A percentile compares a stretch with the other conserved stretches of the same genome.
Evolutionary conservation across 192 early-diverging fungal species (phyloP).

Genomic region (Umbelopsis vinacea): DNA sequence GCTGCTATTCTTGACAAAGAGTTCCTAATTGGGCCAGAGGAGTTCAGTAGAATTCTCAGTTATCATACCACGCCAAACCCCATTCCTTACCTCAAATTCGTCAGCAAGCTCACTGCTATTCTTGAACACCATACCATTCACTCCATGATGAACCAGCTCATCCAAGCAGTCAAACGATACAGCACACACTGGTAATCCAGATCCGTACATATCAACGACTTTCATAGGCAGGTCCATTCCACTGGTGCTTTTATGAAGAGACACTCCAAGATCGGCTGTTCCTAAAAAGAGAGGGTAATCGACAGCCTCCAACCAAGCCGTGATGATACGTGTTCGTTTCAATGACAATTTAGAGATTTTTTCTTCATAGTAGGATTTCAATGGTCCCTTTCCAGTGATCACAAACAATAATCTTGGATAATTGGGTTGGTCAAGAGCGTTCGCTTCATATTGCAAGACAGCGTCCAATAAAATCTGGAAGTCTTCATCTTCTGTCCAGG

Average conservation of each 20-base stretch:
- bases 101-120: slow-evolving; percentile 58
- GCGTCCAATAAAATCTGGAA: slow-evolving; percentile 83
- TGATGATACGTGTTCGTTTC: slow-evolving; percentile 65
- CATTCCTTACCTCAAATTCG: slow-evolving; percentile 63
- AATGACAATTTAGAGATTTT: slow-evolving; percentile 59
- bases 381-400: slow-evolving; percentile 93
- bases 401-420: slow-evolving; percentile 74
- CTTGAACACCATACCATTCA: slow-evolving; percentile 74
- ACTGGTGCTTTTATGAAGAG: slow-evolving; percentile 91
- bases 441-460: slow-evolving; percentile 57
- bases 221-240: slow-evolving; percentile 99
- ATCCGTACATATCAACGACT: slow-evolving; percentile 98
- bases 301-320: slow-evolving; percentile 78
- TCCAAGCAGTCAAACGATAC: slow-evolving; percentile 64
- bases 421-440: slow-evolving; percentile 24
- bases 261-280: slow-evolving; percentile 91
- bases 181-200: slow-evolving; percentile 89
- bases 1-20: slow-evolving; percentile 6
- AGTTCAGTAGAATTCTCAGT: neutral
- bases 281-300: slow-evolving; percentile 90
- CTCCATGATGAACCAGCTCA: slow-evolving; percentile 65
- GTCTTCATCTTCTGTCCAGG: slow-evolving; percentile 98
- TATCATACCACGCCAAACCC: neutral
- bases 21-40: slow-evolving; percentile 1
- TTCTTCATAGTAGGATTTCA: slow-evolving; percentile 71